Evolutionary conservation across 805 yeast species (phyloP), one percentile per base, ranked within the genome.

Genomic region (Starmerella tilneyi): DNA sequence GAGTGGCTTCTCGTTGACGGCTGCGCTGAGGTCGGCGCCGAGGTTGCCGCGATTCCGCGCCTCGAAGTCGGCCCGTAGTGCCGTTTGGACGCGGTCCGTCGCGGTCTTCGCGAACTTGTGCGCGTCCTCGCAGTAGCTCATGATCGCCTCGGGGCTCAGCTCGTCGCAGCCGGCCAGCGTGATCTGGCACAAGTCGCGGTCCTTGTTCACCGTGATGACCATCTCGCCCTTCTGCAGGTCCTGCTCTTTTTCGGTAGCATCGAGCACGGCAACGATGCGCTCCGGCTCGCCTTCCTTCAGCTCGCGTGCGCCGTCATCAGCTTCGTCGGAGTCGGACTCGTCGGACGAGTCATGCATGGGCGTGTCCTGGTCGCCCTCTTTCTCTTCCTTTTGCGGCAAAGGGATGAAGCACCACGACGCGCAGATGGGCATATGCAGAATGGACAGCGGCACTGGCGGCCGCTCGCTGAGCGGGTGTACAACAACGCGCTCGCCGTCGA

Each of bases 121-220:
- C 1, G 95, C 92, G 46, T 71, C 67, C 47, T 73, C 74, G 26
- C 82, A 73, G 59, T 92, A 80, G 21, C 78, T 76, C 69, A 84
- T 67, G 41, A 89, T 64, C 21, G 73, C 66, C 29, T 72, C 58
- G 0, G 92, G 84, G 56, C 84, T 88, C 52, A 89, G 75, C 6
- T 88, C 83, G 37, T 83, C 66, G 0, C 95, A 96, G 41, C 97
- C 98, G 26, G 86, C 83, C 59, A 89, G 92, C 34, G 81, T 73
- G 23, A 92, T 71, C 60, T 92, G 98, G 40, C 94, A 88, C 7
- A 92, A 68, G 57, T 92, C 98, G 53, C 89, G 74, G 59, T 89
- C 89, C 55, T 82, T 84, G 61, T 92, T 92, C 46, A 88, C 64
- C 0, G 98, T 85, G 26, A 92, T 76, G 1, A 94, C 84, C 63